Evolutionary conservation across 1,284 basidiomycete genomes (phyloP), one percentile per base, ranked within the genome.

Genomic region (Puccinia polysora): DNA sequence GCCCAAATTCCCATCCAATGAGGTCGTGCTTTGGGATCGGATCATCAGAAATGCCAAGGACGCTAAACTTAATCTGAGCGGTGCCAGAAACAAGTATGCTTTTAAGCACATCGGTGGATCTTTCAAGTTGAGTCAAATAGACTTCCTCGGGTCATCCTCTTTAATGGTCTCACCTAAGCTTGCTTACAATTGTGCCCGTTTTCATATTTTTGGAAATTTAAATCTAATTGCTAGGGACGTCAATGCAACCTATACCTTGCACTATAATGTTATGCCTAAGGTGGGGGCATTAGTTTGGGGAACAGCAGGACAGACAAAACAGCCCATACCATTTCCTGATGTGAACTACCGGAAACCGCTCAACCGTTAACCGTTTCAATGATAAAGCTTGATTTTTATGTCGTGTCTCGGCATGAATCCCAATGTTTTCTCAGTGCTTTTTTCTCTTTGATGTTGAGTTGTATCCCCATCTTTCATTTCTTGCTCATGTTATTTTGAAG

Each of bases 191-290:
- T 28, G 56, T 43, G 8, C 18, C 18, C 18, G 8, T 43, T 14
- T 53, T 18, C 34, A 43, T 28, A 10, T 56, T 36, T 1, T 43
- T 73, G 62, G 50, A 23, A 25, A 55, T 20, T 50, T 70, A 18
- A 36, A 60, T 30, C 60, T 25, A 40, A 62, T 56, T 55, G 68
- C 8, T 74, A 90, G 89, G 78, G 84, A 86, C 76, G 83, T 84
- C 45, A 81, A 84, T 12, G 83, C 88, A 15, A 87, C 87, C 4
- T 94, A 91, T 78, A 82, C 85, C 0, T 83, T 95, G 56, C 89
- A 89, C 78, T 95, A 92, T 82, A 93, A 94, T 77, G 79, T 91
- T 30, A 94, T 94, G 90, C 91, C 91, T 14, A 87, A 89, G 77
- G 89, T 94, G 15, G 91, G 91, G 5, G 75, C 86, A 45, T 83